Evolutionary conservation across 805 yeast genomes (phyloP).

Genomic region (Nakazawaea populi): DNA sequence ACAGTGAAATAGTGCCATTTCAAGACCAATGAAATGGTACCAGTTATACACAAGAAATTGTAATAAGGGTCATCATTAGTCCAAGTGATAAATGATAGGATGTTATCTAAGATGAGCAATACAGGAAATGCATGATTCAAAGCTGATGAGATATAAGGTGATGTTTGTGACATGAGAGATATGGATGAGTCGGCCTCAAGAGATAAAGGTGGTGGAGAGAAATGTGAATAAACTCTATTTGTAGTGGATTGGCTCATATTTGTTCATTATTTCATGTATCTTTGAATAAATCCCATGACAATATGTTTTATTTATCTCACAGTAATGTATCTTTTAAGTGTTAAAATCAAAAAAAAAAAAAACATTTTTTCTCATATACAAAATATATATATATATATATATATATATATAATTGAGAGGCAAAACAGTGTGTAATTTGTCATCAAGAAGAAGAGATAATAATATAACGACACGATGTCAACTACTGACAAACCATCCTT

Average conservation of each 20-base stretch:
- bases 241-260: not conserved
- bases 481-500: not conserved
- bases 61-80: slow-evolving; percentile 41
- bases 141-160: slow-evolving; percentile 41
- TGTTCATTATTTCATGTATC: slow-evolving; percentile 1
- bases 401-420: too few relatives aligned
- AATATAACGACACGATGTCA: not conserved
- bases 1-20: slow-evolving; percentile 35
- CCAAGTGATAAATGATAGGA: slow-evolving; percentile 46
- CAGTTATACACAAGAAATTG: slow-evolving; percentile 35
- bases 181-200: not conserved
- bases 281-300: too few relatives aligned
- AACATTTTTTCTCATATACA: too few relatives aligned
- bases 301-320: not conserved
- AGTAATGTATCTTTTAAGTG: not conserved
- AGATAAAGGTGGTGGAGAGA: not conserved
- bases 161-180: slow-evolving; percentile 13
- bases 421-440: too few relatives aligned
- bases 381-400: too few relatives aligned
- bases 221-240: slow-evolving; percentile 13
- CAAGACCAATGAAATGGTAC: slow-evolving; percentile 31
- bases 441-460: too few relatives aligned
- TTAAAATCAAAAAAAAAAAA: not conserved
- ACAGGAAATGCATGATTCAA: slow-evolving; percentile 43
- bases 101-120: slow-evolving; percentile 35